Conservation (phyloP, 1,139 yeast species). For the Meyerozyma guilliermondii region DNA sequence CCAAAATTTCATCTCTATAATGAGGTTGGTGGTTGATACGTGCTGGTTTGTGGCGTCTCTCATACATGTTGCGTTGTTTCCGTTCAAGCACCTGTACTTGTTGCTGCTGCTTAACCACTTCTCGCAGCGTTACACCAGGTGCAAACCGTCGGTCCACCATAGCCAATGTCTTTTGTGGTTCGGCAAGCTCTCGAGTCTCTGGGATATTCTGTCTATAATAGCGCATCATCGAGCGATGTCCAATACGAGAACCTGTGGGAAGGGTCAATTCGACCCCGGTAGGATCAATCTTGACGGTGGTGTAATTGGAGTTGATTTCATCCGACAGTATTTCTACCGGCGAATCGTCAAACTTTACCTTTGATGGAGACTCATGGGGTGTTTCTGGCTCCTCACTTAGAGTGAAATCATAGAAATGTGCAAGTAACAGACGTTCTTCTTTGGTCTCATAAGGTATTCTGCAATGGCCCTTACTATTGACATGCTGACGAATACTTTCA, state of each 20-base stretch:
- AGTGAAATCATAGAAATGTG: conserved; percentile 41
- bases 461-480: conserved; percentile 49
- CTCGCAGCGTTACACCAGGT: conserved; percentile 30
- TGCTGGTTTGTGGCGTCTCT: conserved; percentile 22
- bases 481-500: conserved; percentile 49
- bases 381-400: conserved; percentile 11
- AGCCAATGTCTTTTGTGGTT: conserved; percentile 31
- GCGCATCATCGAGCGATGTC: conserved; percentile 44
- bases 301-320: conserved; percentile 20
- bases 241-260: conserved; percentile 46
- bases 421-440: conserved; percentile 35
- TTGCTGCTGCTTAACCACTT: conserved; percentile 33
- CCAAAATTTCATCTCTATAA: conserved; percentile 35
- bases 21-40: conserved; percentile 34
- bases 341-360: neutral
- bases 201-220: conserved; percentile 38
- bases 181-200: conserved; percentile 20
- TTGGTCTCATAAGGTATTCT: conserved; percentile 48
- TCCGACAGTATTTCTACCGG: neutral
- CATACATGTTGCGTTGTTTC: conserved; percentile 19
- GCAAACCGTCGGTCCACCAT: conserved; percentile 37
- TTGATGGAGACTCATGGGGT: neutral
- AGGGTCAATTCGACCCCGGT: conserved; percentile 38
- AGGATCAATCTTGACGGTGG: conserved; percentile 32
- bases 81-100: conserved; percentile 22